Evolutionary conservation across 352 stramenopile genomes (phyloP).

Genomic region (Halophytophthora polymorphica): DNA sequence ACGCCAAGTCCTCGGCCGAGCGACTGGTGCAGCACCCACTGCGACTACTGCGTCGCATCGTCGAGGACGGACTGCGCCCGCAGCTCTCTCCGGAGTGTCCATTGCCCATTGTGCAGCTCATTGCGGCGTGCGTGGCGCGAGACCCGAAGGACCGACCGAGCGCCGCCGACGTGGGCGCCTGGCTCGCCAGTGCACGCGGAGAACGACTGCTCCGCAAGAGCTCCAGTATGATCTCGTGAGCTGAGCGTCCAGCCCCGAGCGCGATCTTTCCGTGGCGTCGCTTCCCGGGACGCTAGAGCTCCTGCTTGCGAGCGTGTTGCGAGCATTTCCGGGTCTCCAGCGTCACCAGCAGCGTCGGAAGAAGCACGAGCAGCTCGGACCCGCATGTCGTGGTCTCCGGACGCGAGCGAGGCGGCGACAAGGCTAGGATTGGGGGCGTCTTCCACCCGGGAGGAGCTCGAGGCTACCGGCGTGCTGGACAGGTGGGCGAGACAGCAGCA

Average conservation of each 20-base stretch:
- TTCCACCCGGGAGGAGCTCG: constrained; percentile 18
- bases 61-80: constrained; percentile 56
- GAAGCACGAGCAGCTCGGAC: constrained; percentile 1
- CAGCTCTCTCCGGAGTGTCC: constrained; percentile 52
- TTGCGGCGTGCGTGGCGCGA: constrained; percentile 47
- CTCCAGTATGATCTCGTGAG: constrained; percentile 25
- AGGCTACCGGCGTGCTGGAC: constrained; percentile 23
- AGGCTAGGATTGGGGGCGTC: constrained; percentile 8
- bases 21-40: constrained; percentile 50
- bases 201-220: constrained; percentile 36
- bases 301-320: not conserved
- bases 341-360: too few relatives aligned
- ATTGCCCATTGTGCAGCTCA: constrained; percentile 53
- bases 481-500: not conserved
- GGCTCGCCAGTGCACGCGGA: constrained; percentile 31
- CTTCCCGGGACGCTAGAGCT: not conserved
- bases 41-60: constrained; percentile 54
- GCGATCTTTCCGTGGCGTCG: not conserved
- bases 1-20: constrained; percentile 36
- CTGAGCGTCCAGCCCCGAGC: not conserved
- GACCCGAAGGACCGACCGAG: constrained; percentile 48
- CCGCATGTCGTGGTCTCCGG: constrained; percentile 13
- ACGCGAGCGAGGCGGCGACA: not conserved
- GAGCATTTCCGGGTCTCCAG: too few relatives aligned
- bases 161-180: constrained; percentile 41